Percentiles rank a stretch among this genome's conserved stretches.
phyloP scores from a whole-genome alignment of 2,329 filamentous ascomycete species.

The Penicillium sp. region DNA sequence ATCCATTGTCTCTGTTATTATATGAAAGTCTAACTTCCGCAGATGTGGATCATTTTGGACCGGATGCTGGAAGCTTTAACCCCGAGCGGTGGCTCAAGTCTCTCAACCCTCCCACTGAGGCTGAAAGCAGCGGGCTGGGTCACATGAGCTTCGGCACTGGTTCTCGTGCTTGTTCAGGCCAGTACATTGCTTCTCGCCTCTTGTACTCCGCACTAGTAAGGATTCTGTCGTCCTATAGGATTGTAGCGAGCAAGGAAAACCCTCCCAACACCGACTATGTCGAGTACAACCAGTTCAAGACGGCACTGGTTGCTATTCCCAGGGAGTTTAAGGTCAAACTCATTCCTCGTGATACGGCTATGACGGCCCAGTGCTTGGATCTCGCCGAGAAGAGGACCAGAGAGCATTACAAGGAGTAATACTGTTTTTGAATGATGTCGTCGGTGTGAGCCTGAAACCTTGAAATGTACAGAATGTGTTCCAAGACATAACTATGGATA shows the following conservation, averaged over 20 bases:
- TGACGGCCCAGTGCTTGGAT: slow-evolving; percentile 44
- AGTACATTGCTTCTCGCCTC: slow-evolving; percentile 58
- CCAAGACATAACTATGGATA: too few relatives aligned
- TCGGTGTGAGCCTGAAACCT: rapidly evolving
- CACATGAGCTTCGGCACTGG: slow-evolving; percentile 61
- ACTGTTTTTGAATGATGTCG: background rate
- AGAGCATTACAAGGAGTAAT: slow-evolving; percentile 49
- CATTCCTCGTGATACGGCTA: slow-evolving; percentile 50
- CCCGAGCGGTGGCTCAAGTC: slow-evolving; percentile 65
- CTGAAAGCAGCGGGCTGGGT: slow-evolving; percentile 49
- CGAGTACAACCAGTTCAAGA: slow-evolving; percentile 62
- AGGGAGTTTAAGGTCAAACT: slow-evolving; percentile 58
- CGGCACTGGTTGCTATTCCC: slow-evolving; percentile 60
- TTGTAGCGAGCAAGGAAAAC: slow-evolving; percentile 50
- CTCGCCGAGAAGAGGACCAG: slow-evolving; percentile 49
- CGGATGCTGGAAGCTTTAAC: slow-evolving; percentile 57
- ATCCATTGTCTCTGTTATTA: background rate
- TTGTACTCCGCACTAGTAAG: slow-evolving; percentile 57
- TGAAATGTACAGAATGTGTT: background rate
- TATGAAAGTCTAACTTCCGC: background rate
- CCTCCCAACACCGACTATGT: slow-evolving; percentile 63
- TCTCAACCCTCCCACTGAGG: slow-evolving; percentile 39
- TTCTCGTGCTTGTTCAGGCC: slow-evolving; percentile 58
- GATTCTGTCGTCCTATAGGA: slow-evolving; percentile 55
- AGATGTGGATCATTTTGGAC: slow-evolving; percentile 61